A percentile compares a stretch with the other conserved stretches of the same genome.
Conservation (phyloP, 306 rosid genomes). For the Medicago truncatula region MtrunA17r5.0-ANR NC_053044.1:51531001-51531500, state of each 20-base stretch:
- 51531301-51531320: not conserved
- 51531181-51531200: not conserved
- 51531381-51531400: too few relatives aligned
- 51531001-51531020: not conserved
- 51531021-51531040: not conserved
- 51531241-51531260: too few relatives aligned
- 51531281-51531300: too few relatives aligned
- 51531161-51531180: not conserved
- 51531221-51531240: not conserved
- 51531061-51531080: not conserved
- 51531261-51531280: too few relatives aligned
- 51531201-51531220: not conserved
- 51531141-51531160: not conserved
- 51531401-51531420: too few relatives aligned
- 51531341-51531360: not conserved
- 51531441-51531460: constrained; percentile 89
- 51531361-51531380: not conserved
- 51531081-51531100: not conserved
- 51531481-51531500: constrained; percentile 83
- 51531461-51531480: constrained; percentile 97
- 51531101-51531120: not conserved
- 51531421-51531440: constrained; percentile 9
- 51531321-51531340: not conserved
- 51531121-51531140: not conserved
- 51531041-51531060: not conserved